Conservation (phyloP, 768 basidiomycete genomes). For the Kwoniella botswanensis region DNA sequence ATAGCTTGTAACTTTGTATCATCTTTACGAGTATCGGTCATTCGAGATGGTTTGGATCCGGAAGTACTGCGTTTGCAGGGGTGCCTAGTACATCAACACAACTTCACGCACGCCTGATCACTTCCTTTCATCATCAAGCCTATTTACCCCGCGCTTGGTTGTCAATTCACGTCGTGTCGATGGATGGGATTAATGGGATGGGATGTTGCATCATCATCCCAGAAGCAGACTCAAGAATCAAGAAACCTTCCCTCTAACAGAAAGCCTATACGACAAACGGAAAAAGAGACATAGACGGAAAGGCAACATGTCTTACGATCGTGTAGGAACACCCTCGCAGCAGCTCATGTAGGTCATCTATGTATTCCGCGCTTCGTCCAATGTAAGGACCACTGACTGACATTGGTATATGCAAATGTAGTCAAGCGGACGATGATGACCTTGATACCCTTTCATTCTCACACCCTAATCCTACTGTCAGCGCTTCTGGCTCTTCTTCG, state of each 20-base stretch:
- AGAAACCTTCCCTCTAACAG: too few relatives aligned
- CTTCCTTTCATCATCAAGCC: background rate
- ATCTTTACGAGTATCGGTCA: background rate
- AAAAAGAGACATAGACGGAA: background rate
- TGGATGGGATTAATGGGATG: background rate
- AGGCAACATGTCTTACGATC: conserved; percentile 39
- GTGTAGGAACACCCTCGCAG: conserved; percentile 26
- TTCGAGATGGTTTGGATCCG: conserved; percentile 1
- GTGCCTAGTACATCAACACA: background rate
- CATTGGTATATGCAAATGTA: conserved; percentile 14
- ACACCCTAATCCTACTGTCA: conserved; percentile 26
- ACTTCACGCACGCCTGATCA: too few relatives aligned
- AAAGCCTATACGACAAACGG: background rate
- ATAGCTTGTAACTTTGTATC: background rate
- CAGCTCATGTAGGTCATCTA: conserved; percentile 41
- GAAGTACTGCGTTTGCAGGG: background rate
- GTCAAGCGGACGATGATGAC: conserved; percentile 58
- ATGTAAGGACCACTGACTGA: background rate
- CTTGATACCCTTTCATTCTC: conserved; percentile 56
- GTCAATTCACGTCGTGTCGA: background rate
- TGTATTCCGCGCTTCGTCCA: background rate
- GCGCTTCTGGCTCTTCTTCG: background rate
- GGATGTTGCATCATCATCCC: background rate
- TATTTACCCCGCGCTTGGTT: conserved; percentile 10
- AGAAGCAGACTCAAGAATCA: background rate